Conservation (phyloP, 768 basidiomycete species). For the Porphyrellus cyaneotinctus region DNA sequence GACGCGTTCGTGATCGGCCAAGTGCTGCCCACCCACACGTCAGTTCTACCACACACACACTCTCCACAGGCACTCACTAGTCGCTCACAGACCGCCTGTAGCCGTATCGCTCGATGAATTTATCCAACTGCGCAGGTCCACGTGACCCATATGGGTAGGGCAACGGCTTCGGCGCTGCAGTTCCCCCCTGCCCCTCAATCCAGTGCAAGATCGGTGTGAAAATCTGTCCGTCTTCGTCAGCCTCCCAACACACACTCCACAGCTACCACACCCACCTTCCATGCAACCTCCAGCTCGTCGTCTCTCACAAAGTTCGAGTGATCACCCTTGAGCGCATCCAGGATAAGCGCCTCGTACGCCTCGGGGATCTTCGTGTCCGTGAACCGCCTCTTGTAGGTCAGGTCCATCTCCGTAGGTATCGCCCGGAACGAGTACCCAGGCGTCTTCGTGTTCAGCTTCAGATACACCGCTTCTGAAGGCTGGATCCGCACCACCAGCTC, state of each 20-base stretch:
- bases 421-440: conserved; percentile 89
- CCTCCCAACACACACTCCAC: neutral
- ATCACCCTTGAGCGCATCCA: conserved; percentile 96
- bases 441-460: conserved; percentile 94
- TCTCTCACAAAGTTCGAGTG: conserved; percentile 99
- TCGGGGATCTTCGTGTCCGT: conserved; percentile 89
- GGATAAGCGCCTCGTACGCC: conserved; percentile 92
- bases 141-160: conserved; percentile 92
- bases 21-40: conserved; percentile 8
- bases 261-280: conserved; percentile 65
- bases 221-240: conserved; percentile 50
- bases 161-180: conserved; percentile 60
- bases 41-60: neutral
- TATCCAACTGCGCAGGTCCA: conserved; percentile 82
- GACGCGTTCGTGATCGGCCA: conserved; percentile 29
- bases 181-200: conserved; percentile 79
- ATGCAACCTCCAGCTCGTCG: conserved; percentile 95
- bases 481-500: conserved; percentile 98
- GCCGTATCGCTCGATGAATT: conserved; percentile 71
- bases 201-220: conserved; percentile 94
- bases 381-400: conserved; percentile 97
- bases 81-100: conserved; percentile 62
- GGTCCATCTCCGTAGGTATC: conserved; percentile 95
- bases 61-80: conserved; percentile 57
- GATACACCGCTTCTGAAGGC: conserved; percentile 92